Evolutionary conservation across 345 rosid genomes (phyloP), one percentile per base, ranked within the genome.

Genomic region (Acer negundo): DNA sequence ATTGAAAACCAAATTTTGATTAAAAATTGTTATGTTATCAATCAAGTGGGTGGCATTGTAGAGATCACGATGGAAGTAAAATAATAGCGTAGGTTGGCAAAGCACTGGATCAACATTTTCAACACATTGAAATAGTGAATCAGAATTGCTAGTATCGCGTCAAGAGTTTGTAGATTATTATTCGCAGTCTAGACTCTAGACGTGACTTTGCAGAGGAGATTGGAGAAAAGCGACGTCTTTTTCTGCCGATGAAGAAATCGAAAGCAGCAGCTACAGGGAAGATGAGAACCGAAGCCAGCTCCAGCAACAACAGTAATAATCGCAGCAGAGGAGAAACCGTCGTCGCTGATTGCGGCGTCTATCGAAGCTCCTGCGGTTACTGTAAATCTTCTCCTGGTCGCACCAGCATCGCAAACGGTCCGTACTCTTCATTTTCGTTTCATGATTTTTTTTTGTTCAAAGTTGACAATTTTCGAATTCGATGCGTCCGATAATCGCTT

Each of bases 381-480:
- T 96, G 99, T 82, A 84, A 74, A 84, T 91, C 95, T 62, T 91
- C 95, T 62, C 10, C 82, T 13, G 73, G 73, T 16, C 56, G 73
- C 42, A 82, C 90, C 56, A 90, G 94, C 83, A 64, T 89, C 81
- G 83, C 93, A 75, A 95, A 91, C 77, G 99, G 99, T 96, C 69
- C 42, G 82, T 85, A 55, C 62, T 2, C 51, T 6, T 49, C 26
- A 2, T 67, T 58, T 78, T 69, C 13, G 10, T 62, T 69, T 12
- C 10, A 19, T 24, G 46, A 56, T 11, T 15, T 63, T 62, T 51
- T 63, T 62, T 22, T 51, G 58, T 51, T 51, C 19, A 15, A 16
- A 51, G 58, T 51, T 51, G 19, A 51, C 8, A 17, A 28, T 53
- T 28, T 70, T 13, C 17, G 24, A 5, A 70, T 72, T 56, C 13